Evolutionary conservation across 176 grass and related monocot genomes (phyloP), one percentile per base, ranked within the genome.

Genomic region (Aegilops bicornis): DNA sequence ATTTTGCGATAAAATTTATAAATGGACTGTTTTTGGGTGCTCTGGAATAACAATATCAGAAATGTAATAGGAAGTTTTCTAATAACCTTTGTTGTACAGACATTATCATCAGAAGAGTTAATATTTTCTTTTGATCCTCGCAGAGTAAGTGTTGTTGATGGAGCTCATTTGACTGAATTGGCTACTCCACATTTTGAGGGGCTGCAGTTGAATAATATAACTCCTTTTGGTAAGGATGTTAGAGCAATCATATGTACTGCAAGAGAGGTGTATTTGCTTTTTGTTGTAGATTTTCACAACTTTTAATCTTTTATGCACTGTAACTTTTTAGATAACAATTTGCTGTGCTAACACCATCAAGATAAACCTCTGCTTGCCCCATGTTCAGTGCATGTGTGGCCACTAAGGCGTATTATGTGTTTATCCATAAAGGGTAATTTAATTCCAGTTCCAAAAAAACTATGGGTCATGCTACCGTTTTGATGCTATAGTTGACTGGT

Each of bases 141-240:
- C 92, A 98, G 97, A 80, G 40, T 74, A 78, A 88, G 84, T 82
- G 72, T 71, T 42, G 20, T 80, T n/a, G 90, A 94, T 80, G 85
- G 83, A 88, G 61, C 86, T 82, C 86, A 81, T 82, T 87, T 91
- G 79, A 85, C 79, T 90, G 89, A 91, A 81, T 77, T 91, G 84
- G 76, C 80, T 69, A 52, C 82, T 47, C 85, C 76, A 54, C 86
- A 84, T 87, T 86, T 91, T 64, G 45, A 48, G 45, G 45, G 45
- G 45, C 45, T 48, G 13, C 45, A 48, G 13, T 71, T 87, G 64
- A 89, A 77, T 82, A 89, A 82, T 85, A 83, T 68, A 76, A 22
- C 56, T 87, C 65, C 85, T 89, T 80, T 42, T 73, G 80, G 77
- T 87, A 92, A 95, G 68, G 50, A 91, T 79, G 12, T 73, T 52